Conservation (phyloP, 352 stramenopile genomes). For the Phytophthora syringae region DNA sequence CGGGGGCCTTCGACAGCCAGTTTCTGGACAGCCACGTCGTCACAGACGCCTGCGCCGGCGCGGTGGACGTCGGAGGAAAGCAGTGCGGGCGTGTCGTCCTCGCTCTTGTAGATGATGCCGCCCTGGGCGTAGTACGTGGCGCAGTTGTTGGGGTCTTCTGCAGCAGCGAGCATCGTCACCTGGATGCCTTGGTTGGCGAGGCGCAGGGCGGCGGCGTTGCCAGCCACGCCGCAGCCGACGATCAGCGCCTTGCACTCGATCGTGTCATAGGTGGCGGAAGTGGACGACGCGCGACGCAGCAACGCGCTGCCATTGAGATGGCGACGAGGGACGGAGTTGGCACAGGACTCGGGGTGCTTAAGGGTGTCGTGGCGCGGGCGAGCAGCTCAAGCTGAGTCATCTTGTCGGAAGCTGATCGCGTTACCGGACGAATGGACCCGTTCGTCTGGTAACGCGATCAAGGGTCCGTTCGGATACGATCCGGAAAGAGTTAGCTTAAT, state of each 20-base stretch:
- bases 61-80: constrained; percentile 92
- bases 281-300: constrained; percentile 44
- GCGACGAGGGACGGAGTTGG: constrained; percentile 39
- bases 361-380: constrained; percentile 38
- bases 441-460: constrained; percentile 11
- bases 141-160: constrained; percentile 86
- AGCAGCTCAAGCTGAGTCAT: constrained; percentile 70
- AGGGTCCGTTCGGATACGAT: too few relatives aligned
- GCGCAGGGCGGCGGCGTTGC: constrained; percentile 76
- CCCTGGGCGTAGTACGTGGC: constrained; percentile 96
- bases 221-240: too few relatives aligned
- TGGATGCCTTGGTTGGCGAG: constrained; percentile 74
- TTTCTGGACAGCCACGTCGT: constrained; percentile 92
- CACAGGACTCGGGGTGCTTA: constrained; percentile 31
- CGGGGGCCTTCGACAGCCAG: constrained; percentile 90
- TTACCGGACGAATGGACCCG: constrained; percentile 55
- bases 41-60: constrained; percentile 91
- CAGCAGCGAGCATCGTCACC: constrained; percentile 85
- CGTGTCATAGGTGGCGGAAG: constrained; percentile 50
- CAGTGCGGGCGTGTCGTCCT: constrained; percentile 85
- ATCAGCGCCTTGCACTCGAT: constrained; percentile 71
- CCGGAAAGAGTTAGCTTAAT: too few relatives aligned
- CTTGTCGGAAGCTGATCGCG: constrained; percentile 48
- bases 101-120: constrained; percentile 95
- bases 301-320: constrained; percentile 42